Conservation (phyloP, 805 yeast species). For the Candida coleopterorum region DNA sequence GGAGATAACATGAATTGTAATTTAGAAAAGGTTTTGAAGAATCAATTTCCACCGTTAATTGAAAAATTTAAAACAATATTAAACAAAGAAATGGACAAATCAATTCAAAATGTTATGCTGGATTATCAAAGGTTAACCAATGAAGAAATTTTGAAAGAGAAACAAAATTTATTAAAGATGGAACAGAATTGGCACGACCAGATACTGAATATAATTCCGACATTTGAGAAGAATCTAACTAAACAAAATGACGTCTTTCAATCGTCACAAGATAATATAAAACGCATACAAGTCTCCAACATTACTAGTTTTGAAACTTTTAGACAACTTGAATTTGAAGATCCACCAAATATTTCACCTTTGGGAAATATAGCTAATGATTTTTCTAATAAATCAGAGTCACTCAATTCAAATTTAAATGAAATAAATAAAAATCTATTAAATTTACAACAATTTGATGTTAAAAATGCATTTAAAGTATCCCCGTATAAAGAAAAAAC, state of each 20-base stretch:
- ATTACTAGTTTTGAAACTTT: not conserved
- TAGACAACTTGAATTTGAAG: not conserved
- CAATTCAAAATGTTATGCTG: not conserved
- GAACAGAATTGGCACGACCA: conserved; percentile 4
- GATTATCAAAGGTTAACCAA: not conserved
- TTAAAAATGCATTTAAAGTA: conserved; percentile 6
- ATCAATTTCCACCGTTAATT: conserved; percentile 1
- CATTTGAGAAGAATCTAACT: not conserved
- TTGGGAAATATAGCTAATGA: not conserved
- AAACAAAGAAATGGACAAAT: not conserved
- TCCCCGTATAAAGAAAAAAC: conserved; percentile 4
- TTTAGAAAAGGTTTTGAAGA: not conserved
- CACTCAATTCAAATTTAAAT: not conserved
- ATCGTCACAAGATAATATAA: not conserved
- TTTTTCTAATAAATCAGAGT: not conserved
- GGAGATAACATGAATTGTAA: not conserved
- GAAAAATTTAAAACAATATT: not conserved
- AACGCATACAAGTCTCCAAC: not conserved
- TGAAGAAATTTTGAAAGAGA: conserved; percentile 4
- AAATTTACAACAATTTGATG: conserved; percentile 6
- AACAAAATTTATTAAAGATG: not conserved
- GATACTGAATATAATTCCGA: not conserved
- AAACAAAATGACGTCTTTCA: not conserved
- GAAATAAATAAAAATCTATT: conserved; percentile 2
- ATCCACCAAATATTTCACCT: conserved; percentile 3